Evolutionary conservation across 371 early-diverging fungal genomes (phyloP), one percentile per base, ranked within the genome.

Genomic region (Phascolomyces articulosus): DNA sequence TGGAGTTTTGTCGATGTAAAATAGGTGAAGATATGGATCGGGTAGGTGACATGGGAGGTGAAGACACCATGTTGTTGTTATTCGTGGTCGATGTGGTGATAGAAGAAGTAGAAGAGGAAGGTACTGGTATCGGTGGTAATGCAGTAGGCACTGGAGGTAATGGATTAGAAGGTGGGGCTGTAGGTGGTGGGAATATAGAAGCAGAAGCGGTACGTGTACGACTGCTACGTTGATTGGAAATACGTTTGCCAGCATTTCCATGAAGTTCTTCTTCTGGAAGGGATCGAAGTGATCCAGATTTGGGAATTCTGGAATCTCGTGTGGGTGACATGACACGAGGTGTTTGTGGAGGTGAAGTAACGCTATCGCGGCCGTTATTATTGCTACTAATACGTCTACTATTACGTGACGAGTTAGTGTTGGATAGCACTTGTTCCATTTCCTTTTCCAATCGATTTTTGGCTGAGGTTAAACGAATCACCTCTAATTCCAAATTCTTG

Each of bases 91-190:
- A n/a, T n/a, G n/a, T n/a, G n/a, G n/a, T n/a, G n/a, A n/a, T n/a
- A n/a, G 34, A 34, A 34, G 34, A 34, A 34, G 34, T 34, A 34
- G 34, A 34, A 34, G 34, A 34, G 6, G 34, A 34, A 2, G 34
- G 34, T 34, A 11, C 34, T 9, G 34, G 34, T 34, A 34, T 34
- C 6, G 60, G 48, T 41, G 65, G 60, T 28, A 60, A 27, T 1
- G 77, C 20, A 9, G 75, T 69, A n/a, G 83, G 83, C 26, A 79
- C 71, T 24, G 83, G 80, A 13, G 83, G 83, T 40, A 83, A 67
- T 29, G 80, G 80, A 38, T 78, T 78, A 8, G 78, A 80, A 2
- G 83, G 83, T 29, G 83, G 83, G 11, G 83, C 79, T 34, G 76
- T 65, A 10, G 76, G 78, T 51, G 81, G 81, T 18, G 81, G 81